Base-by-base conservation (phyloP, 2,329 filamentous ascomycete genomes). In the Lanzia echinophila region DNA sequence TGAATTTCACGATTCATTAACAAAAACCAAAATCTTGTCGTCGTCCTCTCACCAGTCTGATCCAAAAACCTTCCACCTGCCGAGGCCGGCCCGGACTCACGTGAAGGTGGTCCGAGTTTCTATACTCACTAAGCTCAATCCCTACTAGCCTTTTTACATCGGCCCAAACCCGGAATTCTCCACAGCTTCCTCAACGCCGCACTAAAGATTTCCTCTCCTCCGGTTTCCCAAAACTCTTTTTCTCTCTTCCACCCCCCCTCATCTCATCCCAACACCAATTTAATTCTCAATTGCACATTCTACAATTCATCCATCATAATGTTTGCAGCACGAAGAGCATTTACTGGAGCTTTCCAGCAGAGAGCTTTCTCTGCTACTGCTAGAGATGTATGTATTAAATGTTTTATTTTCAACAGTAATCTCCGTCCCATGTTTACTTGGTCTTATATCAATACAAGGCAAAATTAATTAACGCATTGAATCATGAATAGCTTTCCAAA, bases 341-440 rank as follows among this genome's bases (percentile, higher is more conserved):
- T 75, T 58, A 71, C 77, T 67, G 73, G 71, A 65, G 68, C 75
- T 63, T 68, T 86, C 73, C 87, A 90, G 79, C 81, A 83, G 75
- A 83, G 88, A 70, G 86, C 87, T 71, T 91, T 91, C 77, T 90
- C 88, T 70, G 86, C 82, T 70, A 86, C 87, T 69, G 84, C 87
- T 67, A 79, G 83, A 74, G 80, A 89, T 75, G 87, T 91, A 75
- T 8, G 24, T 28, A 28, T 28, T 28, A 73, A 81, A 54, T 53
- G 33, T 44, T 48, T 42, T 54, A 50, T 48, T 48, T 49, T 53
- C 42, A 46, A 33, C 47, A 42, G 15, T 33, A 34, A 28, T 33
- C 45, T 60, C 46, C 28, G 56, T 10, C 38, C 32, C 53, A 24
- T 45, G 47, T 49, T 53, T 48, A 55, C 50, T 58, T 56, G 55